phyloP scores from a whole-genome alignment of 345 rosid species.

The Linum trigynum region DNA sequence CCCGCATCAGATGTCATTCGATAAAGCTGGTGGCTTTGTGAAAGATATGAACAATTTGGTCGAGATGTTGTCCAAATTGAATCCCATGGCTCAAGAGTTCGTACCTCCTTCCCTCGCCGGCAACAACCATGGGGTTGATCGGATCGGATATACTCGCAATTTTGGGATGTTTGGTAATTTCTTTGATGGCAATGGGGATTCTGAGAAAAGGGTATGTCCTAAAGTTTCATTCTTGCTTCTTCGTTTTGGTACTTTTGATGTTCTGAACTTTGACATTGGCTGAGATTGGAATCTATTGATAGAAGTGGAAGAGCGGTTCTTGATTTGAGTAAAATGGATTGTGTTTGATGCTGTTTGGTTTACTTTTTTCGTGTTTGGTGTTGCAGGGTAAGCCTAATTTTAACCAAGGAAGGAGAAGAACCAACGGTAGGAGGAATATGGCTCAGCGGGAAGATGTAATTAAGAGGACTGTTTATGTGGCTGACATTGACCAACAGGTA shows the following conservation, averaged over 20 bases:
- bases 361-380: slow-evolving; percentile 11
- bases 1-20: slow-evolving; percentile 19
- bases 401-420: slow-evolving; percentile 66
- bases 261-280: no score
- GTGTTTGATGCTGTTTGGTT: background rate
- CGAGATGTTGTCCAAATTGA: slow-evolving; percentile 76
- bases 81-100: slow-evolving; percentile 93
- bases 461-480: slow-evolving; percentile 72
- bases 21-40: slow-evolving; percentile 25
- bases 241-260: no score
- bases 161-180: slow-evolving; percentile 35
- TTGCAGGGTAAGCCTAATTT: slow-evolving; percentile 55
- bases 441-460: slow-evolving; percentile 92
- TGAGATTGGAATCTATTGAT: no score
- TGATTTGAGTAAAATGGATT: background rate
- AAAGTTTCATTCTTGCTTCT: no score
- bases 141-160: slow-evolving; percentile 49
- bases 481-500: slow-evolving; percentile 77
- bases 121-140: slow-evolving; percentile 26
- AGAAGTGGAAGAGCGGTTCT: no score
- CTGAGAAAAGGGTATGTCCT: slow-evolving; percentile 43
- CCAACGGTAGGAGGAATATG: slow-evolving; percentile 67
- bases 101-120: slow-evolving; percentile 66
- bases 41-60: slow-evolving; percentile 64
- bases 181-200: slow-evolving; percentile 44